Percentiles rank a stretch among this genome's conserved stretches.
phyloP scores from a whole-genome alignment of 371 early-diverging fungal species.

The Syncephalastrum contaminatum region DNA sequence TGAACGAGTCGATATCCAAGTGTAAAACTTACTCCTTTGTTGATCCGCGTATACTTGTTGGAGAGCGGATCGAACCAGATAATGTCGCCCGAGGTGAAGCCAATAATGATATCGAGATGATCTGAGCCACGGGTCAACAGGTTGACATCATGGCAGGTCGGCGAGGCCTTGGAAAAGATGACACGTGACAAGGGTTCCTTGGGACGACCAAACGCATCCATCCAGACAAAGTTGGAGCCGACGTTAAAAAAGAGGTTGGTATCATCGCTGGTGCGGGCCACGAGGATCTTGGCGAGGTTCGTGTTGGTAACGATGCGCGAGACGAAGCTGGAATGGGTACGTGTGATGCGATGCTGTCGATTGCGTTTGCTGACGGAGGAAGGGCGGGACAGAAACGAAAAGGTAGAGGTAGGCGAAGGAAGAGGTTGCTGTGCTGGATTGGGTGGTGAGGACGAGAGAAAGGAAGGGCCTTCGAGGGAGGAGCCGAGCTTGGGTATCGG shows the following conservation, averaged over 20 bases:
- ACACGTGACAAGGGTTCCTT: constrained; percentile 84
- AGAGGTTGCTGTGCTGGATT: background rate
- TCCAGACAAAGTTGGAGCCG: constrained; percentile 79
- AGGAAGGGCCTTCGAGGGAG: constrained; percentile 14
- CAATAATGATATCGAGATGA: constrained; percentile 77
- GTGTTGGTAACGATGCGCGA: constrained; percentile 80
- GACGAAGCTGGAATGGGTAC: constrained; percentile 77
- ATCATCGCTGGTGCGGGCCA: constrained; percentile 65
- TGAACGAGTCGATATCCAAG: background rate
- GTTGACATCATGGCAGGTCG: constrained; percentile 91
- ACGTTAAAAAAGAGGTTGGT: constrained; percentile 84
- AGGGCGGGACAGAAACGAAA: constrained; percentile 34
- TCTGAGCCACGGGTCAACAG: constrained; percentile 68
- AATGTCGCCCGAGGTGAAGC: constrained; percentile 85
- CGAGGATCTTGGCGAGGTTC: constrained; percentile 76
- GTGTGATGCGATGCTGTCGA: constrained; percentile 59
- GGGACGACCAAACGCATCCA: constrained; percentile 66
- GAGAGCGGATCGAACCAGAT: constrained; percentile 82
- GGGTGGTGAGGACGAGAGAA: constrained; percentile 9
- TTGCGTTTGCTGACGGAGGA: constrained; percentile 31
- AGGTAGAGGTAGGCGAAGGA: constrained; percentile 19
- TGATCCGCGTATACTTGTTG: constrained; percentile 68
- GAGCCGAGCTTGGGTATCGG: constrained; percentile 20
- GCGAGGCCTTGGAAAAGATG: constrained; percentile 74
- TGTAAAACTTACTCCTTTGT: constrained; percentile 38